Percentiles rank a stretch among this genome's conserved stretches.
Evolutionary conservation across 257 asterid genomes (phyloP).

Genomic region (Solanum pimpinellifolium): DNA sequence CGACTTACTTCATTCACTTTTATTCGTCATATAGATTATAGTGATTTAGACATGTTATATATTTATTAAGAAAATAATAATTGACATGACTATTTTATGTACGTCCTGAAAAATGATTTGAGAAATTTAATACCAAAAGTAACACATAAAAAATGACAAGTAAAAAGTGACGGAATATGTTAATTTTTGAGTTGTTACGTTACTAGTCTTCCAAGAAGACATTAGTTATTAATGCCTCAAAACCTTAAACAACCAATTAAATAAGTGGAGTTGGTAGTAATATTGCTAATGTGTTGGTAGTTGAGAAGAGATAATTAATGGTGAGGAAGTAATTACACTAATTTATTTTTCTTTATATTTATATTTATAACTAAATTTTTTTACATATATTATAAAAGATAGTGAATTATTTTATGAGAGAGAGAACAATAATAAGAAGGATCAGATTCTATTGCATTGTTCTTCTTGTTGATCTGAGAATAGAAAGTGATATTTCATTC

Average conservation of each 20-base stretch:
- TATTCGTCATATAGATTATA: too few species aligned
- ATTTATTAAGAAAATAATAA: too few species aligned
- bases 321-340: neutral
- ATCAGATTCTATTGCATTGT: conserved; percentile 14
- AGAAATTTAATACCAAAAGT: too few species aligned
- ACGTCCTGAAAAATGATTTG: too few species aligned
- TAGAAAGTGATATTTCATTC: conserved; percentile 6
- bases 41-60: too few species aligned
- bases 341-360: neutral
- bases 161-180: neutral
- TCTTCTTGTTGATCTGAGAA: conserved; percentile 2
- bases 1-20: too few species aligned
- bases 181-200: neutral
- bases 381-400: neutral
- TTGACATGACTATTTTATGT: neutral
- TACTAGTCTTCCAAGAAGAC: neutral
- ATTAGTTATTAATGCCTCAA: neutral
- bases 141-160: neutral
- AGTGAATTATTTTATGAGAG: neutral
- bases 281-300: neutral
- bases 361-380: neutral
- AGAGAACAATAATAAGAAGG: neutral
- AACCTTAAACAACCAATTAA: neutral
- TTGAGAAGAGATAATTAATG: neutral
- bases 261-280: neutral